phyloP scores from a whole-genome alignment of 2,329 filamentous ascomycete genomes.

The Pseudogymnoascus sp. region DNA sequence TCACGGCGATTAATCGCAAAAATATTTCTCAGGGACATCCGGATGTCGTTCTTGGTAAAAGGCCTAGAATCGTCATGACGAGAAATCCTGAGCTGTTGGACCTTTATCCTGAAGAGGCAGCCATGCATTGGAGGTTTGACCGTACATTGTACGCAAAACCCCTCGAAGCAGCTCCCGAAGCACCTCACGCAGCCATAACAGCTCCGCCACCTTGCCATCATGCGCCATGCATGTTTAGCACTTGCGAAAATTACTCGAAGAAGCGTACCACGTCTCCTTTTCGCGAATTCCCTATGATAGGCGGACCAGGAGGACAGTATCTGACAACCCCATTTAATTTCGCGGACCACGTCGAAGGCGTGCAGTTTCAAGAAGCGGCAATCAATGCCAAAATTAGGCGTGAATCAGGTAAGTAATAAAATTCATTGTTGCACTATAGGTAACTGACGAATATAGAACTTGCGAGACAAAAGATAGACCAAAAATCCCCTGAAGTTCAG shows the following conservation, averaged over 20 bases:
- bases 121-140: neutral
- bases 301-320: neutral
- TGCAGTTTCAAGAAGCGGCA: neutral
- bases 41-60: neutral
- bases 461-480: neutral
- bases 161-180: neutral
- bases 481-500: neutral
- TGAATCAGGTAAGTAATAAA: neutral
- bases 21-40: neutral
- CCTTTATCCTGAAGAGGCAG: neutral
- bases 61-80: neutral
- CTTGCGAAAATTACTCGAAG: neutral
- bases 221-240: neutral
- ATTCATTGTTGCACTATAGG: neutral
- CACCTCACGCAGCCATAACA: neutral
- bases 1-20: too few species aligned
- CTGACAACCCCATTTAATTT: neutral
- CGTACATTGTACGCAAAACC: neutral
- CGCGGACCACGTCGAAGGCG: neutral
- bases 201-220: neutral
- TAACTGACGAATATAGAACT: neutral
- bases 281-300: neutral
- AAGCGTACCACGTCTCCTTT: neutral
- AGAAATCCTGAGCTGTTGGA: neutral
- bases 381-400: neutral